phyloP scores from a whole-genome alignment of 495 filamentous ascomycete genomes.

The Penicillium nucicola region DNA sequence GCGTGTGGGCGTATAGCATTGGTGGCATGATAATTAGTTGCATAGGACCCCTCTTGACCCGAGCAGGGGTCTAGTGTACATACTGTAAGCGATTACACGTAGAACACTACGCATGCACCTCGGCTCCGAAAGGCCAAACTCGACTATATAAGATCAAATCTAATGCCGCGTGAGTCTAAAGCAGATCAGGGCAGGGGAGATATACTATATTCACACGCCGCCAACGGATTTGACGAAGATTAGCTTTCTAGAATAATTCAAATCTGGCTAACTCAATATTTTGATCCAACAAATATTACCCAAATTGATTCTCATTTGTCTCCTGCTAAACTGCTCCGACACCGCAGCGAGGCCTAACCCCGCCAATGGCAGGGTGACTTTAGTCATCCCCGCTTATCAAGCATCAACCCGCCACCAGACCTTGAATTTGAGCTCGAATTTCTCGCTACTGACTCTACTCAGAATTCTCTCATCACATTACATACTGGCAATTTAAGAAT shows the following conservation, averaged over 20 bases:
- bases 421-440: constrained; percentile 18
- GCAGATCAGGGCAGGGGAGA: too few species aligned
- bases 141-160: too few species aligned
- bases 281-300: too few species aligned
- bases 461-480: neutral
- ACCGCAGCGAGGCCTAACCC: constrained; percentile 19
- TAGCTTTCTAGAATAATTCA: too few species aligned
- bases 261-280: too few species aligned
- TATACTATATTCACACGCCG: too few species aligned
- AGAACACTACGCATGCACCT: too few species aligned
- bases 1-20: neutral
- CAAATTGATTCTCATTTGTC: too few species aligned
- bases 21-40: neutral
- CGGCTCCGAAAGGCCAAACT: too few species aligned
- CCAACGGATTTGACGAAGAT: too few species aligned
- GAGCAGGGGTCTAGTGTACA: neutral
- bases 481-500: constrained; percentile 34
- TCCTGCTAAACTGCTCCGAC: constrained; percentile 11
- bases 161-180: too few species aligned
- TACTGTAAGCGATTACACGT: too few species aligned
- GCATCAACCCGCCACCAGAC: constrained; percentile 27
- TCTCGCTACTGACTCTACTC: constrained; percentile 7
- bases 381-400: constrained; percentile 46
- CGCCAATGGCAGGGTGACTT: constrained; percentile 34
- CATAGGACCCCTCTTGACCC: neutral